Evolutionary conservation across 805 yeast species (phyloP).

Genomic region (Metschnikowia kunwiensis): DNA sequence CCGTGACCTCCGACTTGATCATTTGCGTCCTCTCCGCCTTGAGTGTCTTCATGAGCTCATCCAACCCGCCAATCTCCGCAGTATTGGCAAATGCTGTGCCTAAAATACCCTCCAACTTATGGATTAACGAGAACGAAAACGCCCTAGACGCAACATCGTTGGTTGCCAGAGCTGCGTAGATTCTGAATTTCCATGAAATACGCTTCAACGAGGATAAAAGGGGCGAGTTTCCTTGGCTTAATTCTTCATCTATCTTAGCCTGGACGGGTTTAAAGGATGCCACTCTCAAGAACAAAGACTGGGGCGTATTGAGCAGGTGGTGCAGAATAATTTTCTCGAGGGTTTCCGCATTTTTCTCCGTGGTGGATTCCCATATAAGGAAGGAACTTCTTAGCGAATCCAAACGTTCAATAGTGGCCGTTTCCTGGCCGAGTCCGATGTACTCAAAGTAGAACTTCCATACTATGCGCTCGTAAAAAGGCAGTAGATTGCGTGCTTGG

Average conservation of each 20-base stretch:
- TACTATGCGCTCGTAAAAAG: slow-evolving; percentile 39
- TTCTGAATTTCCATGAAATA: slow-evolving; percentile 30
- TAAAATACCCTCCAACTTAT: slow-evolving; percentile 12
- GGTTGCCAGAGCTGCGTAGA: slow-evolving; percentile 16
- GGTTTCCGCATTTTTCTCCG: slow-evolving; percentile 12
- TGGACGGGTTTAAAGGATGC: slow-evolving; percentile 19
- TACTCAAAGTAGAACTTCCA: slow-evolving; percentile 43
- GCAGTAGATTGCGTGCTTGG: slow-evolving; percentile 20
- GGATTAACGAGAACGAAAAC: slow-evolving; percentile 15
- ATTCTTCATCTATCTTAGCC: slow-evolving; percentile 15
- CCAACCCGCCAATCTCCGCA: background rate
- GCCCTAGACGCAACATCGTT: slow-evolving; percentile 17
- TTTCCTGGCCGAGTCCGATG: slow-evolving; percentile 21
- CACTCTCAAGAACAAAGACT: slow-evolving; percentile 24
- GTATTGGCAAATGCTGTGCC: slow-evolving; percentile 1
- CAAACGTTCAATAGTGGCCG: slow-evolving; percentile 23
- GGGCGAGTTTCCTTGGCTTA: slow-evolving; percentile 14
- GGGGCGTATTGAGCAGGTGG: slow-evolving; percentile 22
- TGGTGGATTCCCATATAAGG: slow-evolving; percentile 40
- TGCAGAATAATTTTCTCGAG: slow-evolving; percentile 17
- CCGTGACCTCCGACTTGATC: slow-evolving; percentile 3
- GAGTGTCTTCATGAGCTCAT: slow-evolving; percentile 4
- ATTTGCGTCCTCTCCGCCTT: slow-evolving; percentile 6
- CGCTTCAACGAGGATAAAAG: slow-evolving; percentile 30
- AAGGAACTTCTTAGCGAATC: slow-evolving; percentile 25